A percentile compares a stretch with the other conserved stretches of the same genome.
Evolutionary conservation across 768 basidiomycete genomes (phyloP).

Genomic region (Russula abietina): DNA sequence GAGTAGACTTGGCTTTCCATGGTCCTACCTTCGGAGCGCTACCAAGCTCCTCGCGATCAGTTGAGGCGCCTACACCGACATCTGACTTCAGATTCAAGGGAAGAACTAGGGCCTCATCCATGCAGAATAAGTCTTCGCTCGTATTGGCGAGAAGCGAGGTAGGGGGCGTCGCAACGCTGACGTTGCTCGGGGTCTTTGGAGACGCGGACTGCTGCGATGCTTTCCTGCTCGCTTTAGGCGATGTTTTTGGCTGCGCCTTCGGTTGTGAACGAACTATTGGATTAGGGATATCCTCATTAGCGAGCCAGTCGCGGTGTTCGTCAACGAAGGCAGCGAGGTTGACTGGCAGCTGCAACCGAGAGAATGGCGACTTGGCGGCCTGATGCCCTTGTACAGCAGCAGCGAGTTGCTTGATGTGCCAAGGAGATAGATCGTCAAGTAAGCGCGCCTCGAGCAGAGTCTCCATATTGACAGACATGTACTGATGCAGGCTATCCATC

Average conservation of each 20-base stretch:
- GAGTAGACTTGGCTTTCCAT: conserved; percentile 36
- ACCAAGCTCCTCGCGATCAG: background rate
- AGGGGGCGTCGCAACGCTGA: conserved; percentile 23
- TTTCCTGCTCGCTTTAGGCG: conserved; percentile 32
- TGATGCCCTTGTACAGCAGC: conserved; percentile 55
- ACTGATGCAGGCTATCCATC: conserved; percentile 64
- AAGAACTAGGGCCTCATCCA: conserved; percentile 59
- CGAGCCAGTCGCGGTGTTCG: conserved; percentile 67
- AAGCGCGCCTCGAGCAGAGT: conserved; percentile 74
- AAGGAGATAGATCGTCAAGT: conserved; percentile 66
- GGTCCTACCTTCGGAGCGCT: conserved; percentile 24
- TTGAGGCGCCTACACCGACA: background rate
- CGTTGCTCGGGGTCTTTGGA: conserved; percentile 26
- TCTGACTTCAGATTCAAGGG: conserved; percentile 26
- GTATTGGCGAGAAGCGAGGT: conserved; percentile 28
- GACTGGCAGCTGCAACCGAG: conserved; percentile 51
- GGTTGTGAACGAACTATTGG: conserved; percentile 39
- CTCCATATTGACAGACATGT: conserved; percentile 81
- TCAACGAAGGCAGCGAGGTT: conserved; percentile 43
- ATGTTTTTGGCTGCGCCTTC: conserved; percentile 27
- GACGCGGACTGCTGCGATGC: conserved; percentile 29
- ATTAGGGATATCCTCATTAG: conserved; percentile 57
- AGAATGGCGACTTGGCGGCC: conserved; percentile 54
- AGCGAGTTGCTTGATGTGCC: conserved; percentile 63
- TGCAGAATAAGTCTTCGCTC: conserved; percentile 69